Base-by-base conservation (phyloP, 2,329 filamentous ascomycete genomes). In the Xylariaceae sp. region DNA sequence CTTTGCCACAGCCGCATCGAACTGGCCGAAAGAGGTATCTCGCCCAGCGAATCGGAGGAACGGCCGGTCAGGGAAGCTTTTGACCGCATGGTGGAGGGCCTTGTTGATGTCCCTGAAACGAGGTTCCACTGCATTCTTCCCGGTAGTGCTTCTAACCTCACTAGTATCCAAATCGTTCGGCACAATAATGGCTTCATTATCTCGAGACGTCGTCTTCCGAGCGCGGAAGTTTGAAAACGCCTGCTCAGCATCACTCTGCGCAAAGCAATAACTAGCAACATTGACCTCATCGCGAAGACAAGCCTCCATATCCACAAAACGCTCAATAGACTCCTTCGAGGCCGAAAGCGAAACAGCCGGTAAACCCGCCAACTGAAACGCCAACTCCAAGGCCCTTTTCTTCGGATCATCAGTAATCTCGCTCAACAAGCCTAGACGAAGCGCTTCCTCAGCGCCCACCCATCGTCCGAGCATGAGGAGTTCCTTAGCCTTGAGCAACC, bases 261-360 rank as follows among this genome's bases (percentile, higher is more conserved):
- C 45, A 17, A 48, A 48, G 31, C 45, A 48, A 16, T 48, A 48
- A 17, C 45, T 48, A 11, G 45, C 45, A 11, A 48, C 26, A 26
- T 48, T 48, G 45, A 48, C 45, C 23, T 48, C 45, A 17, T 48
- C 28, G 8, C 14, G 16, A n/a, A 48, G 31, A 26, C 28, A 34
- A 17, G 45, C 29, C 8, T 48, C 45, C 45, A 37, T 36, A 17
- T 48, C 29, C 16, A 26, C 29, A 37, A 48, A 48, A 6, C 45
- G 14, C 26, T 48, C 45, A 16, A 48, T 4, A 11, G 45, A 48
- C 23, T 23, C 6, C 28, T 48, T 48, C 7, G 29, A 48, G 6
- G 45, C n/a, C 8, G 28, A 36, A 11, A 48, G 23, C 5, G 45
- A 24, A 12, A 37, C 17, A 9, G 45, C 26, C 6, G 45, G 45